Conservation (phyloP, 2,329 filamentous ascomycete species). For the Didymella keratinophila region DNA sequence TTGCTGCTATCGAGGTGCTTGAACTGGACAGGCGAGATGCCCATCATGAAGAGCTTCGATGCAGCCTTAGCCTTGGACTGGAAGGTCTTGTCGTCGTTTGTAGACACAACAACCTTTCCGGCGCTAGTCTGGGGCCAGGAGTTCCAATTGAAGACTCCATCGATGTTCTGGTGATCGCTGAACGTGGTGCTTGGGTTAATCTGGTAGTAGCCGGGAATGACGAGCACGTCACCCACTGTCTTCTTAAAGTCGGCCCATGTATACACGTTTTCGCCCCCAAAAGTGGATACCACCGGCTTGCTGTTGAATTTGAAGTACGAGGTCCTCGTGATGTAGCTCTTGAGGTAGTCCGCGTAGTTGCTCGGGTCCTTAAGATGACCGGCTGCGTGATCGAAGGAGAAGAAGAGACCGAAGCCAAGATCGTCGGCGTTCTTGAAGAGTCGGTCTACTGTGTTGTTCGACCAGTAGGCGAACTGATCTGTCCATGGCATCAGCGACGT, state of each 20-base stretch:
- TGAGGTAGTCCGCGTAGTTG: constrained; percentile 39
- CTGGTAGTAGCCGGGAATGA: constrained; percentile 28
- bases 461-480: constrained; percentile 34
- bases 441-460: constrained; percentile 34
- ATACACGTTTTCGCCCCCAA: constrained; percentile 37
- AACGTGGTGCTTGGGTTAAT: constrained; percentile 34
- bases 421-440: constrained; percentile 45
- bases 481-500: not conserved
- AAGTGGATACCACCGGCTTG: constrained; percentile 46
- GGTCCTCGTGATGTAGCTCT: constrained; percentile 27
- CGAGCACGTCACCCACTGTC: constrained; percentile 38
- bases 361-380: constrained; percentile 32
- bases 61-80: constrained; percentile 39
- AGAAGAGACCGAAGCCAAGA: constrained; percentile 47
- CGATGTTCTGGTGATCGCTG: constrained; percentile 33
- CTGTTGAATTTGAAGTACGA: constrained; percentile 43
- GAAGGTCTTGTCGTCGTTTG: constrained; percentile 39
- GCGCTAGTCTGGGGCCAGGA: constrained; percentile 41
- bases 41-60: constrained; percentile 52
- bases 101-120: constrained; percentile 38
- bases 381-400: constrained; percentile 48
- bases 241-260: constrained; percentile 34
- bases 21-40: constrained; percentile 46
- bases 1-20: constrained; percentile 44
- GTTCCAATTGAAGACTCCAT: constrained; percentile 52